phyloP scores from a whole-genome alignment of 176 grass and related monocot genomes.

The Musa beccarii region DNA sequence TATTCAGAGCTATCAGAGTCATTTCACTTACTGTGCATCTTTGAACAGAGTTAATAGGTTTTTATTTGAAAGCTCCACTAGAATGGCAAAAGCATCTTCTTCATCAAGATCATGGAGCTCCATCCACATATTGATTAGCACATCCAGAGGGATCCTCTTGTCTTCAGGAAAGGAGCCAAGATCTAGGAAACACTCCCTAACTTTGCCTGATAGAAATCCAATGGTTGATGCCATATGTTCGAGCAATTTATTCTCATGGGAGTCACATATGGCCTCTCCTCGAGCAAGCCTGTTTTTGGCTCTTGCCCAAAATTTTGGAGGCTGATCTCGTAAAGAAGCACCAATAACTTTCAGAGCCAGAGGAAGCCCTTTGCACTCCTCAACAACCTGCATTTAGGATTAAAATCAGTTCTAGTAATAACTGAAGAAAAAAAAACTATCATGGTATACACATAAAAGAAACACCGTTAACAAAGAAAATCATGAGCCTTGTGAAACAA shows the following conservation, averaged over 20 bases:
- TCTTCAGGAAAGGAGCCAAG: conserved; percentile 93
- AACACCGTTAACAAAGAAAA: background rate
- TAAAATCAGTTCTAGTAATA: background rate
- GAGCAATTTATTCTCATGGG: conserved; percentile 79
- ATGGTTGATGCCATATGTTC: conserved; percentile 78
- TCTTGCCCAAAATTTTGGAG: conserved; percentile 90
- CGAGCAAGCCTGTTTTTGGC: conserved; percentile 81
- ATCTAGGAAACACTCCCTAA: conserved; percentile 89
- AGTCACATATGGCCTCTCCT: conserved; percentile 72
- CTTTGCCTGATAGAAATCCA: conserved; percentile 60
- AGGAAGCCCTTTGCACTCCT: conserved; percentile 93
- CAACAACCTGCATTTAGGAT: conserved; percentile 38
- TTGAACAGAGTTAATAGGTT: conserved; percentile 86
- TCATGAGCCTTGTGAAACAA: background rate
- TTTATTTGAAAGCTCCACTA: conserved; percentile 76
- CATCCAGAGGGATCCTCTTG: conserved; percentile 90
- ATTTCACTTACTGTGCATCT: conserved; percentile 76
- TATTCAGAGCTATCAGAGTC: background rate
- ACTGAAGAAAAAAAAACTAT: background rate
- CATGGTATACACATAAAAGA: background rate
- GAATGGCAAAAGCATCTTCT: conserved; percentile 76
- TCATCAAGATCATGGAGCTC: conserved; percentile 89
- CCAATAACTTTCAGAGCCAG: conserved; percentile 84
- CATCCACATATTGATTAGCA: conserved; percentile 94
- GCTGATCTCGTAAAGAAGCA: conserved; percentile 64